Conservation (phyloP, 768 basidiomycete species). For the Stropharia rugosoannulata region DNA sequence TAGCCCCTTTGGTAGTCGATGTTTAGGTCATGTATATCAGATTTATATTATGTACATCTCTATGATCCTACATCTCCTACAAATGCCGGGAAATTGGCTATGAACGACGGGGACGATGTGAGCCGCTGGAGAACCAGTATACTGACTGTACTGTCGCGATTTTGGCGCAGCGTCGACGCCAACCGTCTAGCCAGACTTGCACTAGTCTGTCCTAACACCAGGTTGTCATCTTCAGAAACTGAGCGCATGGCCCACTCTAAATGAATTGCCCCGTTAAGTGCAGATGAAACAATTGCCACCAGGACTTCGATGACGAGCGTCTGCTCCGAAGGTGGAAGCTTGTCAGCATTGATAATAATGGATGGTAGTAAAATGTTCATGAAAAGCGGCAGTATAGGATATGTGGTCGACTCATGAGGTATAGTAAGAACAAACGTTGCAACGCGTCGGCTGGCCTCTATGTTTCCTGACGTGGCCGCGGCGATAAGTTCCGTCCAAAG, state of each 20-base stretch:
- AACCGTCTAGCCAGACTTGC: constrained; percentile 63
- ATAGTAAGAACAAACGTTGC: constrained; percentile 67
- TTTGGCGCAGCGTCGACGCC: constrained; percentile 57
- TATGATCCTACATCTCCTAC: constrained; percentile 34
- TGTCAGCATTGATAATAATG: constrained; percentile 57
- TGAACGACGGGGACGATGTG: constrained; percentile 60
- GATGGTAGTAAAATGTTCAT: constrained; percentile 65
- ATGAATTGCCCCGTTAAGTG: constrained; percentile 66
- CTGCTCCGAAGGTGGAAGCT: constrained; percentile 51
- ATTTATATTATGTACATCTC: constrained; percentile 12
- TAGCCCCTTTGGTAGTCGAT: constrained; percentile 46
- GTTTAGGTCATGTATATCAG: constrained; percentile 31
- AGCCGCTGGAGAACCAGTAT: constrained; percentile 57
- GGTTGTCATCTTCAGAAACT: constrained; percentile 46
- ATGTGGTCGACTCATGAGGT: constrained; percentile 48
- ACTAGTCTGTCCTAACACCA: constrained; percentile 60
- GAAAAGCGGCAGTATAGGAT: constrained; percentile 75
- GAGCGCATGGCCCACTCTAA: constrained; percentile 67
- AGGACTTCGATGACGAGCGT: constrained; percentile 60
- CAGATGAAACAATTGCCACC: constrained; percentile 61
- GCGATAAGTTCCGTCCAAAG: constrained; percentile 68
- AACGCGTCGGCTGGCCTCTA: constrained; percentile 62
- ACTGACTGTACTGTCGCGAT: constrained; percentile 50
- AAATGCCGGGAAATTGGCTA: constrained; percentile 75
- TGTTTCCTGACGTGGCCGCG: constrained; percentile 54